phyloP scores from a whole-genome alignment of 345 rosid genomes.

The Noccaea bulbosa region DNA sequence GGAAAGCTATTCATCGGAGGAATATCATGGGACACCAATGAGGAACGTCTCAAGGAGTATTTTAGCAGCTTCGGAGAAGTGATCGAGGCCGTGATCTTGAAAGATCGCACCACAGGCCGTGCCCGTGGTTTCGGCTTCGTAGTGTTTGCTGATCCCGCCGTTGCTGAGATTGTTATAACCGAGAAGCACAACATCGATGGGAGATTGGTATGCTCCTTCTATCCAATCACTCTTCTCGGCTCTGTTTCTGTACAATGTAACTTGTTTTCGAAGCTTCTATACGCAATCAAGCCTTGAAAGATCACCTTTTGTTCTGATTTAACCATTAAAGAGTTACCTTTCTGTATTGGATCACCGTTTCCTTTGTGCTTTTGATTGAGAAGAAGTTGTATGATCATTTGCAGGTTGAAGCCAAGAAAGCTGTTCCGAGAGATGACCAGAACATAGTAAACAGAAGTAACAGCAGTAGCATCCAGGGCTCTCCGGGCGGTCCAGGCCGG shows the following conservation, averaged over 20 bases:
- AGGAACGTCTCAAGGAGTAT: slow-evolving; percentile 92
- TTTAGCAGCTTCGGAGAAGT: slow-evolving; percentile 88
- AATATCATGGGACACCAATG: slow-evolving; percentile 98
- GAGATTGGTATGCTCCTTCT: slow-evolving; percentile 63
- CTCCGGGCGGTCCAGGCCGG: slow-evolving; percentile 72
- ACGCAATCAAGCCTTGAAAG: neutral
- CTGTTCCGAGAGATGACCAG: slow-evolving; percentile 92
- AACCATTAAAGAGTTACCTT: neutral
- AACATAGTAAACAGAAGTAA: slow-evolving; percentile 60
- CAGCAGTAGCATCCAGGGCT: slow-evolving; percentile 60
- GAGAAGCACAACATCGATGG: slow-evolving; percentile 95
- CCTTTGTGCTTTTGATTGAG: neutral
- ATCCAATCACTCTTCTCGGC: neutral
- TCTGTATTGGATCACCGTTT: neutral
- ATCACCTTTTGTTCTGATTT: neutral
- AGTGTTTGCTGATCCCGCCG: slow-evolving; percentile 87
- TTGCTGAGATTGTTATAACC: slow-evolving; percentile 84
- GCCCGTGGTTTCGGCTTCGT: slow-evolving; percentile 99
- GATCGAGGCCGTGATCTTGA: slow-evolving; percentile 96
- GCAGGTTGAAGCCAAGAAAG: slow-evolving; percentile 98
- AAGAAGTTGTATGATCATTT: neutral
- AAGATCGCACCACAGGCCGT: slow-evolving; percentile 96
- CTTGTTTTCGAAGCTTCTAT: slow-evolving; percentile 44
- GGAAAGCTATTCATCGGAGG: slow-evolving; percentile 98
- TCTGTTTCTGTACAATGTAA: slow-evolving; percentile 40